Base-by-base conservation (phyloP, 73 alveolate species). In the Paramecium octaurelia region DNA sequence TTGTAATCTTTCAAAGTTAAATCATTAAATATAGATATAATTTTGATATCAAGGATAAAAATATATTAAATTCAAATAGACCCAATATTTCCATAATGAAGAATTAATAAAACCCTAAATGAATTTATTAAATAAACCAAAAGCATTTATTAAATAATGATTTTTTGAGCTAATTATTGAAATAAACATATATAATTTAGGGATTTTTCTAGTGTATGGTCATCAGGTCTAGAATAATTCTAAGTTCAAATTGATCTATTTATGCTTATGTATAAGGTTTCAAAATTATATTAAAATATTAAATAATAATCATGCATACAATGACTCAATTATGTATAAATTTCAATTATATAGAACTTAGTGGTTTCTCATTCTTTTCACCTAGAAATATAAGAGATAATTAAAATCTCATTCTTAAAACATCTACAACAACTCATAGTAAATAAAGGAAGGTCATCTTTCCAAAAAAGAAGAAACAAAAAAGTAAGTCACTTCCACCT, bases 261-360 rank as follows among this genome's bases (percentile, higher is more conserved):
- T 54, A 54, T 54, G 8, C 35, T 54, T 1, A 54, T 54, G 20
- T n/a, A 18, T 54, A 20, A 18, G 69, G 69, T 54, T 18, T 54
- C 69, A 54, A 18, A 54, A 16, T 54, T 34, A 54, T 20, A 18
- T 54, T 54, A 54, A 54, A 54, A 54, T 54, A 54, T 2, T n/a
- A 54, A 54, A 54, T 54, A 54, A 54, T 54, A 18, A 54, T n/a
- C 69, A 54, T 54, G 69, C 69, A 54, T 16, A 54, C 69, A 18
- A 54, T 18, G 27, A 54, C 69, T 54, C 69, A 64, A 64, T 64
- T 34, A 64, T 64, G 84, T 64, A 64, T 64, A 64, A 23, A 12
- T 31, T 64, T 64, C 84, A 64, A 31, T 64, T 64, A 64, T 31
- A 64, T 64, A 64, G 84, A 64, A 64, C 84, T 64, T 64, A 64